Evolutionary conservation across 192 early-diverging fungal species (phyloP).

Genomic region (Gamsiella multidivaricata): DNA sequence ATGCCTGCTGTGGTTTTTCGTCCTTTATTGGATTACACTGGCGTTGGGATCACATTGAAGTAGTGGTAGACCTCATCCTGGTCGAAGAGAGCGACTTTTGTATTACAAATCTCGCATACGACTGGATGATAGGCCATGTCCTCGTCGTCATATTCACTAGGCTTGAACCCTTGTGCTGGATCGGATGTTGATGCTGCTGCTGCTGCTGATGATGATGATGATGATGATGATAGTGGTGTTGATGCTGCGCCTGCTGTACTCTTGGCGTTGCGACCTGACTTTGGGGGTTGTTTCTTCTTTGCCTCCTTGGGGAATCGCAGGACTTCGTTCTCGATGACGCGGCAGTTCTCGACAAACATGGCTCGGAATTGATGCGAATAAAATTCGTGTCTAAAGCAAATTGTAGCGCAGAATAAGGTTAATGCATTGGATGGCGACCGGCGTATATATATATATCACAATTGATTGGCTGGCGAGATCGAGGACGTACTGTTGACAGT

Average conservation of each 20-base stretch:
- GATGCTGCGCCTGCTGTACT: neutral
- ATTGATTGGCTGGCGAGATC: neutral
- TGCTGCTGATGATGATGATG: neutral
- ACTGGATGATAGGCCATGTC: slow-evolving; percentile 64
- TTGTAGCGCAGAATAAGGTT: neutral
- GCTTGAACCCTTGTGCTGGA: slow-evolving; percentile 23
- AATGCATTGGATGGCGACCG: no score
- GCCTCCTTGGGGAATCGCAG: slow-evolving; percentile 51
- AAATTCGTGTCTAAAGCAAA: slow-evolving; percentile 59
- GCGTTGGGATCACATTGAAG: slow-evolving; percentile 70
- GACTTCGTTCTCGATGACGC: slow-evolving; percentile 54
- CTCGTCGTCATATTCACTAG: slow-evolving; percentile 17
- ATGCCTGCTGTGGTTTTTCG: neutral
- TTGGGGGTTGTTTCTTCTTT: no score
- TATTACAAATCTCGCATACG: slow-evolving; percentile 66
- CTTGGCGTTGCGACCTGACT: slow-evolving; percentile 5
- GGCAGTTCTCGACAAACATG: slow-evolving; percentile 76
- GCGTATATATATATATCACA: neutral
- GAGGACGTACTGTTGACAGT: slow-evolving; percentile 66
- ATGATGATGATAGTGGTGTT: slow-evolving; percentile 3
- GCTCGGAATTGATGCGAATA: slow-evolving; percentile 74
- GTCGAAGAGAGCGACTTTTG: slow-evolving; percentile 72
- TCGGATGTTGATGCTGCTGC: neutral
- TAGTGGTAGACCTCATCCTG: slow-evolving; percentile 77
- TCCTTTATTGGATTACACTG: slow-evolving; percentile 24